phyloP scores from a whole-genome alignment of 345 rosid species.

The Eucalyptus melliodora region DNA sequence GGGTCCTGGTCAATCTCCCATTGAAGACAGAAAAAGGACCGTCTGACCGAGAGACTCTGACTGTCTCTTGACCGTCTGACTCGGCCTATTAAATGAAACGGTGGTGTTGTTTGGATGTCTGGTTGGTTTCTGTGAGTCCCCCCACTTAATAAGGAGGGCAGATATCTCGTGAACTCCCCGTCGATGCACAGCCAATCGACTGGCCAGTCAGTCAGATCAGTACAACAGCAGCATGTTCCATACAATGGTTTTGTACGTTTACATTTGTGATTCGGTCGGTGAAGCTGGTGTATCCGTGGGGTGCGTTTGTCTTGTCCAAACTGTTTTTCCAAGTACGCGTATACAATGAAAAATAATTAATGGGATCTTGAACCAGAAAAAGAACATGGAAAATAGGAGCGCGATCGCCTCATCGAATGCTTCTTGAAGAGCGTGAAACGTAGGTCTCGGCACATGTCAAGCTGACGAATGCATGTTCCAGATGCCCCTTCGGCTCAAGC shows the following conservation, averaged over 20 bases:
- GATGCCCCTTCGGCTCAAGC: not conserved
- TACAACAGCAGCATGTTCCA: not conserved
- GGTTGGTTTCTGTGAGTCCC: not conserved
- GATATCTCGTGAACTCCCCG: not conserved
- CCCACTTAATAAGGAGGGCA: not conserved
- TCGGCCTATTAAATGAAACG: not conserved
- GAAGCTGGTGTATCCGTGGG: not conserved
- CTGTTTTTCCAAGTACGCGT: not conserved
- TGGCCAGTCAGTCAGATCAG: not conserved
- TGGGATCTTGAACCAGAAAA: not conserved
- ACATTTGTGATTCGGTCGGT: not conserved
- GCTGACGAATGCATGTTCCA: not conserved
- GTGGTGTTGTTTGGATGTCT: not conserved
- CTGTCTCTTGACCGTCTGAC: constrained; percentile 50
- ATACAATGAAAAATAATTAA: not conserved
- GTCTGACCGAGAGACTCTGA: constrained; percentile 29
- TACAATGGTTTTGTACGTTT: not conserved
- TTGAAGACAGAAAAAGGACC: constrained; percentile 5
- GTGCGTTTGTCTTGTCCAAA: not conserved
- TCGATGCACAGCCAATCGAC: not conserved
- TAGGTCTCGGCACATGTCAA: not conserved
- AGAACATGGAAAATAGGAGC: not conserved
- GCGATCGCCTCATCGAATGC: not conserved
- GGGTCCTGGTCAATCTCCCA: not conserved
- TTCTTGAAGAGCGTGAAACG: not conserved